Percentiles rank a stretch among this genome's conserved stretches.
phyloP scores from a whole-genome alignment of 371 early-diverging fungal species.

The Blakeslea trispora region DNA sequence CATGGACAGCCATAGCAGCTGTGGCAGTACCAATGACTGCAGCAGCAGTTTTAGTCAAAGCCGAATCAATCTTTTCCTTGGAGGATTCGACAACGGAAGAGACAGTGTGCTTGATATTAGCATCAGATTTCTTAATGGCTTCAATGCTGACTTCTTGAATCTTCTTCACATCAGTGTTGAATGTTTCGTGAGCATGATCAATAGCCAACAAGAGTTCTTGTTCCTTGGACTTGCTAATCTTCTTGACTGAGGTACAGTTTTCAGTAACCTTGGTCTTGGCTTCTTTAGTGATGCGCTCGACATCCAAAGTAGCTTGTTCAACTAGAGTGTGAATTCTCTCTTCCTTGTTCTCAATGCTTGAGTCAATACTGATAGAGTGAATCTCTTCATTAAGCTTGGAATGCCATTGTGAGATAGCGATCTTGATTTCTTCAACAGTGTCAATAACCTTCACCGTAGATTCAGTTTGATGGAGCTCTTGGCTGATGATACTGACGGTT shows the following conservation, averaged over 20 bases:
- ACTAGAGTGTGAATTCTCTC: constrained; percentile 14
- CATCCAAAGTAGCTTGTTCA: constrained; percentile 18
- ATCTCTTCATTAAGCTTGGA: constrained; percentile 20
- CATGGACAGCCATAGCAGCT: constrained; percentile 26
- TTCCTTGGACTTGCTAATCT: constrained; percentile 22
- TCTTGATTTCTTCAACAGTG: constrained; percentile 33
- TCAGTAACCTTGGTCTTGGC: constrained; percentile 20
- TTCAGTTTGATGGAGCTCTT: constrained; percentile 21
- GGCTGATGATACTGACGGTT: constrained; percentile 15
- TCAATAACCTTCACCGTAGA: constrained; percentile 28
- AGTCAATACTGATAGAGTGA: constrained; percentile 18
- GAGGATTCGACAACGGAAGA: constrained; percentile 15
- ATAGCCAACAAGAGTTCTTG: constrained; percentile 20
- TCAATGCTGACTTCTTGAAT: constrained; percentile 26
- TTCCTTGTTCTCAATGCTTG: constrained; percentile 21
- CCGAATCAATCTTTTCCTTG: constrained; percentile 25
- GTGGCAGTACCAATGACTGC: constrained; percentile 27
- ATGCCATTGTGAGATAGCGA: constrained; percentile 17
- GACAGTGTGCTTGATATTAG: constrained; percentile 53
- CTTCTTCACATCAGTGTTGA: constrained; percentile 23
- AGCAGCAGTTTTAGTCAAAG: constrained; percentile 24
- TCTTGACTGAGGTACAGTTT: constrained; percentile 21
- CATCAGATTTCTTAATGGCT: constrained; percentile 42
- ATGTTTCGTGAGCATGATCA: constrained; percentile 21
- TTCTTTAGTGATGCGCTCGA: constrained; percentile 17